These are phyloP conservation scores for Penicillium canariense DNA, from an alignment of 495 filamentous ascomycete genomes.

Conservation along the genomic window DNA sequence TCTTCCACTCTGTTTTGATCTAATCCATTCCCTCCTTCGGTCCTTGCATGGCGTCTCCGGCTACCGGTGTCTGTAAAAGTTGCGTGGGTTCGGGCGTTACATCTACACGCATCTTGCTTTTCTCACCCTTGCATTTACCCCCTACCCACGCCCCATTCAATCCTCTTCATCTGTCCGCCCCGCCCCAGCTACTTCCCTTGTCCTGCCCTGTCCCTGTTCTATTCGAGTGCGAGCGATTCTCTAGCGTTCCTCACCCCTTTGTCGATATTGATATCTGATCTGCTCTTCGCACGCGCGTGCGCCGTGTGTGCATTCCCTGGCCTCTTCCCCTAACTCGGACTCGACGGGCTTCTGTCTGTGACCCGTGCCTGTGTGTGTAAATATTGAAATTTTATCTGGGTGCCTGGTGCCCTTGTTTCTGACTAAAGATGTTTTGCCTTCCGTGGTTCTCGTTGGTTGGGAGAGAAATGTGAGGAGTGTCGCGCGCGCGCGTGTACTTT, in stretches of 20 bases:
- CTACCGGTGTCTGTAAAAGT: slow-evolving; percentile 15
- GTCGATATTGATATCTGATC: not conserved
- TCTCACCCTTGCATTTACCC: slow-evolving; percentile 6
- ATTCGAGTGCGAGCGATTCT: slow-evolving; percentile 20
- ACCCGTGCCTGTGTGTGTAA: not conserved
- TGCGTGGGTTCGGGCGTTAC: slow-evolving; percentile 10
- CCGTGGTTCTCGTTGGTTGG: too few relatives aligned
- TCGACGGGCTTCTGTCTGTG: not conserved
- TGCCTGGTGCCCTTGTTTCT: not conserved
- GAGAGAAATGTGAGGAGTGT: too few relatives aligned
- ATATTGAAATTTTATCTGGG: not conserved
- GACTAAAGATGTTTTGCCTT: not conserved
- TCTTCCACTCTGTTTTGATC: not conserved
- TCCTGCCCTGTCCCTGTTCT: not conserved
- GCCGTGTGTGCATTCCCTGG: not conserved
- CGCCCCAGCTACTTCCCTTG: not conserved
- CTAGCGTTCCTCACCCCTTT: slow-evolving; percentile 20
- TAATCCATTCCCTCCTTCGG: not conserved
- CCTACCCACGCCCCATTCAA: too few relatives aligned
- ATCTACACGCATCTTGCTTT: slow-evolving; percentile 9
- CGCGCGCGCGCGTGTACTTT: too few relatives aligned
- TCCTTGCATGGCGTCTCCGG: slow-evolving; percentile 19
- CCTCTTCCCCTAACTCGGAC: not conserved
- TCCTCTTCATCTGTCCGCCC: not conserved
- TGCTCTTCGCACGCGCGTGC: not conserved